Base-by-base conservation (phyloP, 140 eudicot genomes). In the Cichorium intybus region DNA sequence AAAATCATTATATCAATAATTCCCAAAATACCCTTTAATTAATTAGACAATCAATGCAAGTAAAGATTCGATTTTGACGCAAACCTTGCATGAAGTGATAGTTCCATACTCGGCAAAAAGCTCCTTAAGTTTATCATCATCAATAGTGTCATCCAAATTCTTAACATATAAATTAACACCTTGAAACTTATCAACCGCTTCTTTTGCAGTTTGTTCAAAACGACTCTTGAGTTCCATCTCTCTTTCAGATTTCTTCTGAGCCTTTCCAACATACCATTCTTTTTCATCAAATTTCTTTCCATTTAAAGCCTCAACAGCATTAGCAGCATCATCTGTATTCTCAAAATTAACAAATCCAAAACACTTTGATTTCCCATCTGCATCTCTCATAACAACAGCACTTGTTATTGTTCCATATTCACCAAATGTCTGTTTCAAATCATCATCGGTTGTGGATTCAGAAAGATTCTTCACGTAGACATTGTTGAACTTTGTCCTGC, bases 261-360 rank as follows among this genome's bases (percentile, higher is more conserved):
- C 97, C 65, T 80, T 89, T 11, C 95, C 91, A 65, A 89, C 97
- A 79, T 78, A 89, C 95, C 87, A 83, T 70, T 89, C 97, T 52
- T 85, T 89, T 7, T 89, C 95, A 73, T 78, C 96, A 56, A 88
- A 29, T 24, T 77, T 88, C 75, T 80, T 80, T 16, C 96, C 95
- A 43, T 88, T 82, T 29, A 88, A 72, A 18, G 77, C 96, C 10
- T 88, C 96, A 73, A 88, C 96, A 54, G 96, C 88, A 64, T 71
- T 83, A 34, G 86, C 97, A 61, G 97, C 97, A 74, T 83, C 97
- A 71, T 85, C 97, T 4, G 84, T 71, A 76, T 75, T 79, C 45
- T 73, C 78, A 56, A 73, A 89, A 71, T 89, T 89, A 28, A 89
- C 82, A 71, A 89, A 89, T 29, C 97, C 97, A 79, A 85, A 89